These are phyloP conservation scores for Podospora tetraspora DNA, from an alignment of 495 filamentous ascomycete species.

Conservation along the genomic window DNA sequence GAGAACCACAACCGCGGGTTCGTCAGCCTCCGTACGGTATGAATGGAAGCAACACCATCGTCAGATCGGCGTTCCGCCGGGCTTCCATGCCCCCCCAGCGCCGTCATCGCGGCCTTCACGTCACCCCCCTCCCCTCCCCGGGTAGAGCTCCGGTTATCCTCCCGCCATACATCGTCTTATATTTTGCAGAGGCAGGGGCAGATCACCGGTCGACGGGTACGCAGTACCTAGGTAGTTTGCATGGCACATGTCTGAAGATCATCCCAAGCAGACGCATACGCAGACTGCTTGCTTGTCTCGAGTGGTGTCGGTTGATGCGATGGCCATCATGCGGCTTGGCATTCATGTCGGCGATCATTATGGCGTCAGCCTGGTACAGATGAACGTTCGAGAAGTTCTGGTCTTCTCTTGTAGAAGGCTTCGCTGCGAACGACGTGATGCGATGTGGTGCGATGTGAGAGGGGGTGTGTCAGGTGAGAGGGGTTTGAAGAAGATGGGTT, in stretches of 20 bases:
- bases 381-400: neutral
- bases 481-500: too few species aligned
- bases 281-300: neutral
- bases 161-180: too few species aligned
- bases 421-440: neutral
- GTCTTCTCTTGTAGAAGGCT: neutral
- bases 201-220: too few species aligned
- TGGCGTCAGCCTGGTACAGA: neutral
- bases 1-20: too few species aligned
- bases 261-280: neutral
- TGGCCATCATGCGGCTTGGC: neutral
- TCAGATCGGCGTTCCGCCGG: neutral
- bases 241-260: neutral
- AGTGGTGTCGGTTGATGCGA: neutral
- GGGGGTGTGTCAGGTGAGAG: neutral
- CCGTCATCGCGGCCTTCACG: neutral
- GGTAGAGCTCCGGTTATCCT: neutral
- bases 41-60: neutral
- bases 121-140: too few species aligned
- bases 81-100: neutral
- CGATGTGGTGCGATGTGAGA: neutral
- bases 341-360: neutral
- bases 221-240: too few species aligned
- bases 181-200: too few species aligned
- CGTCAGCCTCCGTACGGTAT: too few species aligned